A percentile compares a stretch with the other conserved stretches of the same genome.
These are phyloP conservation scores for Ogataea salicorniae DNA, from an alignment of 805 yeast species.

Conservation along the genomic window DNA sequence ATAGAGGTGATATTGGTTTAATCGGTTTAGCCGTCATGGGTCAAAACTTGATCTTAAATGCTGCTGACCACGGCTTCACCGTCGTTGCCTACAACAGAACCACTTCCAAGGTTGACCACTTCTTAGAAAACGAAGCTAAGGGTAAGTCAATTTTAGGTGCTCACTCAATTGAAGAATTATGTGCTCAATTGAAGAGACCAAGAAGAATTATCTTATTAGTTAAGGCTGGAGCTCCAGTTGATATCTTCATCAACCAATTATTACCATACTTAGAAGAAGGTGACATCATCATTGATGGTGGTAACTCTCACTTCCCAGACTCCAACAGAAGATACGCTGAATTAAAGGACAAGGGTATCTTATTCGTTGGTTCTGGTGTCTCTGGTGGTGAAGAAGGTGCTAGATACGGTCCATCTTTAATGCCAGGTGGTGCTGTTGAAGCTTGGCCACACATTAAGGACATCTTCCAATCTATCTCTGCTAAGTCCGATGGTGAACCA, in stretches of 20 bases:
- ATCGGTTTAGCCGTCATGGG: conserved; percentile 99
- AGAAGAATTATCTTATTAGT: conserved; percentile 92
- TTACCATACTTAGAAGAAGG: conserved; percentile 91
- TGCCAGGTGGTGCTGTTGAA: conserved; percentile 98
- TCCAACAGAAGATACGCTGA: conserved; percentile 94
- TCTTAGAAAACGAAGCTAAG: conserved; percentile 92
- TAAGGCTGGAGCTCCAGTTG: conserved; percentile 96
- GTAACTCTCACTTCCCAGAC: conserved; percentile 99
- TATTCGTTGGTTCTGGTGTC: conserved; percentile 97
- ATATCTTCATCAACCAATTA: conserved; percentile 80
- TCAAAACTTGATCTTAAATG: conserved; percentile 93
- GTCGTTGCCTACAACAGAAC: conserved; percentile 99
- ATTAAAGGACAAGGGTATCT: conserved; percentile 78
- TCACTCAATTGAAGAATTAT: conserved; percentile 82
- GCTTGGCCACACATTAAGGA: conserved; percentile 99
- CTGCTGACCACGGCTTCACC: conserved; percentile 98
- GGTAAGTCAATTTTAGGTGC: conserved; percentile 96
- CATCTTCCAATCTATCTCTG: conserved; percentile 93
- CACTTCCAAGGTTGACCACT: conserved; percentile 89
- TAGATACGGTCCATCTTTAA: conserved; percentile 96
- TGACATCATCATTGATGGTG: conserved; percentile 98
- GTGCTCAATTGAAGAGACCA: conserved; percentile 89
- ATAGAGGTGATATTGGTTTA: conserved; percentile 92
- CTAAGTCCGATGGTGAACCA: conserved; percentile 97
- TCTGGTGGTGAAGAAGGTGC: conserved; percentile 99